These are phyloP conservation scores for Beta vulgaris DNA, from an alignment of 148 eudicot genomes.

Conservation along the genomic window DNA sequence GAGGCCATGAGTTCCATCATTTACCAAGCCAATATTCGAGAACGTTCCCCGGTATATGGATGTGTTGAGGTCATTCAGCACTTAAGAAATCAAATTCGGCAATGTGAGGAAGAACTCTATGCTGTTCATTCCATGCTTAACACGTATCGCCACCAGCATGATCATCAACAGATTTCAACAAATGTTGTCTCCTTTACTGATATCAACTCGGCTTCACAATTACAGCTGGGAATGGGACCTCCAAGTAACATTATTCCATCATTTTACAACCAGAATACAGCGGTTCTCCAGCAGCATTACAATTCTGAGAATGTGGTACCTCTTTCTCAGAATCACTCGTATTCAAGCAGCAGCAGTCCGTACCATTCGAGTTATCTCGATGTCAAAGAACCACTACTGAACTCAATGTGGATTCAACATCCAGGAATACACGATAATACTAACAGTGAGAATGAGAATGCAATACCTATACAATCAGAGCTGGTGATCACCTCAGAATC, in stretches of 20 bases:
- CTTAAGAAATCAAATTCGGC: conserved; percentile 30
- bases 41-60: conserved; percentile 55
- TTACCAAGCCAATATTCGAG: conserved; percentile 59
- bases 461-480: conserved; percentile 41
- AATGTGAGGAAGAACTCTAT: conserved; percentile 48
- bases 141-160: conserved; percentile 40
- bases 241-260: conserved; percentile 5
- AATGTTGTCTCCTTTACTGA: conserved; percentile 1
- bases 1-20: conserved; percentile 79
- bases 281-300: neutral
- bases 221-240: conserved; percentile 53
- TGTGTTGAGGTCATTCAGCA: conserved; percentile 44
- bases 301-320: conserved; percentile 27
- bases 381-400: conserved; percentile 37
- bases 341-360: conserved; percentile 34
- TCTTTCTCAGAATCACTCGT: conserved; percentile 37
- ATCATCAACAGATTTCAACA: conserved; percentile 33
- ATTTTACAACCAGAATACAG: conserved; percentile 7
- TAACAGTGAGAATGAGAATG: conserved; percentile 19
- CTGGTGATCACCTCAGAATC: conserved; percentile 25
- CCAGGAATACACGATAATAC: conserved; percentile 22
- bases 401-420: conserved; percentile 48
- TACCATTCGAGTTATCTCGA: conserved; percentile 37
- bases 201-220: conserved; percentile 33
- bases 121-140: conserved; percentile 42